A percentile compares a stretch with the other conserved stretches of the same genome.
Conservation (phyloP, 169 alveolate genomes). For the Perkinsus chesapeaki region DNA sequence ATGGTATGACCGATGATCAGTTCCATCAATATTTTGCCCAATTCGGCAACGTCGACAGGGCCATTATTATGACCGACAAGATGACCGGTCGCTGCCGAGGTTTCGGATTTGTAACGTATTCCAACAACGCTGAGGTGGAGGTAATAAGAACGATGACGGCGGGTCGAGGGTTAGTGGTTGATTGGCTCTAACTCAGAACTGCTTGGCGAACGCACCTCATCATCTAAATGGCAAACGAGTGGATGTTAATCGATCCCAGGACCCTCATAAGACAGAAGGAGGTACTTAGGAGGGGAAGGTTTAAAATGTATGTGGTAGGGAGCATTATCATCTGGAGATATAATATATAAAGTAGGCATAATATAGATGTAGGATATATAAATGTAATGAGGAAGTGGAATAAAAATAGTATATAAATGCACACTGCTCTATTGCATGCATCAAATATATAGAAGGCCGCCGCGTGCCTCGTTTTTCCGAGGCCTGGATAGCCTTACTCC, state of each 20-base stretch:
- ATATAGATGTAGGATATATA: no score
- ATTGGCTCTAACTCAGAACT: conserved; percentile 2
- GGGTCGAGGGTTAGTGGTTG: conserved; percentile 43
- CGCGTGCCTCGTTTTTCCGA: no score
- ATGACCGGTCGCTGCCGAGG: conserved; percentile 64
- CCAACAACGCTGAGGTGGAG: conserved; percentile 25
- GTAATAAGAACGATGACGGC: conserved; percentile 32
- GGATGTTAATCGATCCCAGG: neutral
- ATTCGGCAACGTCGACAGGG: conserved; percentile 62
- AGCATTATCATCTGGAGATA: no score
- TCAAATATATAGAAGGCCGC: no score
- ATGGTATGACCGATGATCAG: neutral
- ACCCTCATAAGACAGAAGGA: neutral
- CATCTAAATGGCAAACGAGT: conserved; percentile 18
- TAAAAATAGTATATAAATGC: no score
- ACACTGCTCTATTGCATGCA: no score
- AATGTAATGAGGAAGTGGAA: no score
- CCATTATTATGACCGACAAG: conserved; percentile 57
- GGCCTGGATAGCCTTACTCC: no score
- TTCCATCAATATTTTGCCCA: neutral
- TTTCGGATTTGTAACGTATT: conserved; percentile 63
- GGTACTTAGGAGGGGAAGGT: no score
- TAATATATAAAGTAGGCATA: no score
- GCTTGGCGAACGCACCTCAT: neutral
- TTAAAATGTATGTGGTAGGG: no score